Evolutionary conservation across 1,284 basidiomycete species (phyloP), one percentile per base, ranked within the genome.

Genomic region (Moniliella sp.): DNA sequence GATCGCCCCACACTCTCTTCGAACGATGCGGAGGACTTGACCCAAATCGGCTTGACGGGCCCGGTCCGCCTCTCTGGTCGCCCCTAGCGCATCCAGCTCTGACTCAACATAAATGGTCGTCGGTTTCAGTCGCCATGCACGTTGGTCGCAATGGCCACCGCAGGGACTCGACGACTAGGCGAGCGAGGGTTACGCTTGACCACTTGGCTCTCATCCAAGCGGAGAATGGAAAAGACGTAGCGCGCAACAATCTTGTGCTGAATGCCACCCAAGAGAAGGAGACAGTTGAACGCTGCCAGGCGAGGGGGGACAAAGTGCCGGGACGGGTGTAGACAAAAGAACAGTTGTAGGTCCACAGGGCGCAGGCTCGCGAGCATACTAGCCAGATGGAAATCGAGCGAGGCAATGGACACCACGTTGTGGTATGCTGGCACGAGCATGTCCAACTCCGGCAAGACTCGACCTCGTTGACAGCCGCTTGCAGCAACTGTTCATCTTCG

Each of bases 391-490:
- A 49, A 55, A 33, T 59, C 56, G 9, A 59, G 40, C 25, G 44
- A 37, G 17, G 88, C 82, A 33, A 83, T 69, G 0, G 86, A 86
- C 25, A 97, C 76, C 15, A 84, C 73, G 52, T 97, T 97, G 53
- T 93, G 83, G 39, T 75, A 76, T 3, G 86, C 91, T 2, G 91
- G 82, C 34, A 97, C 86, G 11, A 97, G 68, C 35, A 83, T 70
- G 61, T 99, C 91, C 71, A 94, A 81, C 43, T 76, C 82, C 83
- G 75, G 58, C 86, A 84, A 19, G 88, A 70, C 53, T 88, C 81
- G 25, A 94, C 73, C 34, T 59, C 53, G 27, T 40, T 34, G 8
- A 45, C 36, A 0, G 56, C 51, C 11, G 42, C 36, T 8, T 25
- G 25, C 3, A 57, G 42, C 31, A 59, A 28, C 12, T 35, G 38